These are phyloP conservation scores for Neofusicoccum laricinum DNA, from an alignment of 2,329 filamentous ascomycete genomes.

Conservation along the genomic window DNA sequence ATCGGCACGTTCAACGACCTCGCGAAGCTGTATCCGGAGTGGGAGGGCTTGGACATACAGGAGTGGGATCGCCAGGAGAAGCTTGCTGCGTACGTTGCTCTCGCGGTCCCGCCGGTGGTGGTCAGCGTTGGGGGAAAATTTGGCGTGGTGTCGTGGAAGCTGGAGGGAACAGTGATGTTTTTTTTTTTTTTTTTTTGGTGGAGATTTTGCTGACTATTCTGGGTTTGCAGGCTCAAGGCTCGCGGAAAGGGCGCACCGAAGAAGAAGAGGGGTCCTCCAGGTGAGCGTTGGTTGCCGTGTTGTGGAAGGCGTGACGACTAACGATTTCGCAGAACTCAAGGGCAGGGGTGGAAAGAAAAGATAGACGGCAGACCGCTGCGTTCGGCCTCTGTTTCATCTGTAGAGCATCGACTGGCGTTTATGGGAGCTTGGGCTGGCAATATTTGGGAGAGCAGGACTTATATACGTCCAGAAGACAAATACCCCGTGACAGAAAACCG, in stretches of 20 bases:
- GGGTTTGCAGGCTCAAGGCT: slow-evolving; percentile 47
- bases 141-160: too few relatives aligned
- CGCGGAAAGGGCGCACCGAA: slow-evolving; percentile 74
- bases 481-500: not conserved
- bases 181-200: too few relatives aligned
- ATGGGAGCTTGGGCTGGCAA: not conserved
- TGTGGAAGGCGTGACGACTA: not conserved
- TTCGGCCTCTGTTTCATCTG: not conserved
- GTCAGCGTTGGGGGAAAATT: too few relatives aligned
- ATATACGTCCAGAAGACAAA: not conserved
- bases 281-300: not conserved
- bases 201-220: slow-evolving; percentile 10
- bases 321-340: not conserved
- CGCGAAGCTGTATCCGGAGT: slow-evolving; percentile 65
- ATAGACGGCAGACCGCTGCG: not conserved
- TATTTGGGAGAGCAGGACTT: not conserved
- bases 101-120: too few relatives aligned
- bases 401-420: slow-evolving; percentile 12
- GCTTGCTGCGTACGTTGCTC: slow-evolving; percentile 47
- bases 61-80: slow-evolving; percentile 79
- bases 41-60: slow-evolving; percentile 69
- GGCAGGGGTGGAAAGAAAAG: slow-evolving; percentile 7
- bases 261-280: slow-evolving; percentile 46
- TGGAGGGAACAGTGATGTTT: too few relatives aligned
- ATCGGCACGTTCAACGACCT: slow-evolving; percentile 71